phyloP scores from a whole-genome alignment of 1,139 yeast species.

The Kurtzmaniella quercitrusa region DNA sequence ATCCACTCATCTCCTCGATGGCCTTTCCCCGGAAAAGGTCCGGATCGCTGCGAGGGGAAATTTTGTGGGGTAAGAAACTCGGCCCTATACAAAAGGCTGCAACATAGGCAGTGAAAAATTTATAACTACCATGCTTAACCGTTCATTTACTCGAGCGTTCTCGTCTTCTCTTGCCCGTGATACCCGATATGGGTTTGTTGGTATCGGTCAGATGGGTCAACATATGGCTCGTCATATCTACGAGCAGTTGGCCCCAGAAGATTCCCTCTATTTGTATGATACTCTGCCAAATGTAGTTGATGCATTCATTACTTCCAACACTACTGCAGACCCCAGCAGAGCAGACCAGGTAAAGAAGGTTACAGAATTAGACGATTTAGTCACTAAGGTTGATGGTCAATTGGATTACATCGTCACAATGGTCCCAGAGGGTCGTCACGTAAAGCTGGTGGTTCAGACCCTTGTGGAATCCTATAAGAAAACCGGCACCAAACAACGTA shows the following conservation, averaged over 20 bases:
- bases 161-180: conserved; percentile 7
- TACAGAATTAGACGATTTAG: conserved; percentile 24
- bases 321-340: conserved; percentile 20
- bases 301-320: conserved; percentile 23
- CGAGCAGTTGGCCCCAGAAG: conserved; percentile 34
- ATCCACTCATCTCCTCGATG: not conserved
- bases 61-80: conserved; percentile 1
- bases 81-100: conserved; percentile 1
- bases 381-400: conserved; percentile 33
- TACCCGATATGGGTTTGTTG: conserved; percentile 48
- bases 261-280: conserved; percentile 44
- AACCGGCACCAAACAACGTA: conserved; percentile 11
- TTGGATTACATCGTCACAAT: conserved; percentile 47
- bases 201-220: conserved; percentile 59
- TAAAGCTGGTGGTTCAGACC: conserved; percentile 38
- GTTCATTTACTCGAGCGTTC: conserved; percentile 1
- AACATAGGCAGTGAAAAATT: not conserved
- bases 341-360: conserved; percentile 19
- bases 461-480: conserved; percentile 29
- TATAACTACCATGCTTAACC: not conserved
- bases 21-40: conserved; percentile 1
- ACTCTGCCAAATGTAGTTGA: conserved; percentile 28
- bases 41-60: conserved; percentile 2
- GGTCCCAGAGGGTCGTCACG: conserved; percentile 61
- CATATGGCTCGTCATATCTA: conserved; percentile 56